phyloP scores from a whole-genome alignment of 345 rosid species.

The Brassica juncea region DNA sequence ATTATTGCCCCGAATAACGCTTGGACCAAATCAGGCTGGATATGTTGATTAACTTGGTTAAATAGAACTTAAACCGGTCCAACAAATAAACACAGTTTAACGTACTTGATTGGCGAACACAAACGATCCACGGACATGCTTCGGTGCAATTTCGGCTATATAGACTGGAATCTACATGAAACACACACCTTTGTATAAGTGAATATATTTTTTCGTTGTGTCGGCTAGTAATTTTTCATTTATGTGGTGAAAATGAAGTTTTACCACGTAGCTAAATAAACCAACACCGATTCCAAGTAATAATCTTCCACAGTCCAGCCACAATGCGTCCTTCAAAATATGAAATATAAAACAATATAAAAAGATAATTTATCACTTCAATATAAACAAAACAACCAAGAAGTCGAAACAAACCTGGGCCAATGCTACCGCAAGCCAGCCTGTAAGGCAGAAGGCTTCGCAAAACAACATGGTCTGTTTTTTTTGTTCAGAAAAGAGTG shows the following conservation, averaged over 20 bases:
- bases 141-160: conserved; percentile 47
- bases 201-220: not conserved
- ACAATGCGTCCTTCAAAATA: conserved; percentile 38
- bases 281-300: conserved; percentile 47
- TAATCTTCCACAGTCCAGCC: conserved; percentile 49
- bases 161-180: conserved; percentile 39
- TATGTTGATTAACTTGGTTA: not conserved
- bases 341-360: not conserved
- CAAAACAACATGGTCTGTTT: conserved; percentile 51
- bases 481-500: not conserved
- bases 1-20: conserved; percentile 1
- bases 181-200: not conserved
- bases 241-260: not conserved
- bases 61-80: not conserved
- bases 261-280: conserved; percentile 46
- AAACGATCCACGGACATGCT: conserved; percentile 49
- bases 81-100: not conserved
- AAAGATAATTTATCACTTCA: not conserved
- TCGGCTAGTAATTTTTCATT: not conserved
- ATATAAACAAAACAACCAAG: not conserved
- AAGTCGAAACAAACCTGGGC: conserved; percentile 41
- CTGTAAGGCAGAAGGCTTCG: conserved; percentile 37
- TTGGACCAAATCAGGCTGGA: not conserved
- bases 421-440: conserved; percentile 49
- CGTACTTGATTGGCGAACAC: conserved; percentile 45